Evolutionary conservation across 208 protist genomes (phyloP), one percentile per base, ranked within the genome.

Genomic region (Trypanosoma vivax): DNA sequence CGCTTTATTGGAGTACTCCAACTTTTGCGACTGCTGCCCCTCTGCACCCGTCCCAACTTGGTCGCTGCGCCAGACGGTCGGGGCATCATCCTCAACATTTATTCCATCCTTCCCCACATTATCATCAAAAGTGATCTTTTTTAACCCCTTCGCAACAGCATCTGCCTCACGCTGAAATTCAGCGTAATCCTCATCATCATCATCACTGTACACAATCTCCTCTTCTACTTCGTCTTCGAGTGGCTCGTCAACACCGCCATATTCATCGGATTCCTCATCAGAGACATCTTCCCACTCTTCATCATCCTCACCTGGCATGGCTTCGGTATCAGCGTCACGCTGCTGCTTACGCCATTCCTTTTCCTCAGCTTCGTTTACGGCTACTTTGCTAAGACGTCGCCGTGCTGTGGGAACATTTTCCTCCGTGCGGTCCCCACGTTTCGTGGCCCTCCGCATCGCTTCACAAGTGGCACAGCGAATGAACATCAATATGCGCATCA

Each of bases 1-100:
- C 30, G 87, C 87, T 51, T 79, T 84, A 75, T 91, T 91, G 6
- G 75, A 77, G 66, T 89, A 94, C 39, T 73, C 81, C 13, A 94
- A 70, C 62, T 63, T 43, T 16, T 43, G 39, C 6, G n/a, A n/a
- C n/a, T 16, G 29, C n/a, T 61, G 55, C 14, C 40, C 42, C 29
- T 49, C 70, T 5, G 46, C 61, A 13, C 24, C 62, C 11, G 68
- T 46, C 3, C 11, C 30, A 2, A 25, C 27, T 34, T 67, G 55
- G 42, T 80, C 73, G 16, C 60, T 69, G 48, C 73, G 73, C 73
- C 73, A 80, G 19, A 80, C 56, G 45, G 50, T 69, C 21, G 50
- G 42, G 16, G 30, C 62, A 2, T 28, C 47, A 13, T 73, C 65
- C 9, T 60, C 65, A 0, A 29, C 50, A 38, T 59, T 42, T 7